These are phyloP conservation scores for Massarina eburnea DNA, from an alignment of 2,329 filamentous ascomycete species.

Conservation along the genomic window DNA sequence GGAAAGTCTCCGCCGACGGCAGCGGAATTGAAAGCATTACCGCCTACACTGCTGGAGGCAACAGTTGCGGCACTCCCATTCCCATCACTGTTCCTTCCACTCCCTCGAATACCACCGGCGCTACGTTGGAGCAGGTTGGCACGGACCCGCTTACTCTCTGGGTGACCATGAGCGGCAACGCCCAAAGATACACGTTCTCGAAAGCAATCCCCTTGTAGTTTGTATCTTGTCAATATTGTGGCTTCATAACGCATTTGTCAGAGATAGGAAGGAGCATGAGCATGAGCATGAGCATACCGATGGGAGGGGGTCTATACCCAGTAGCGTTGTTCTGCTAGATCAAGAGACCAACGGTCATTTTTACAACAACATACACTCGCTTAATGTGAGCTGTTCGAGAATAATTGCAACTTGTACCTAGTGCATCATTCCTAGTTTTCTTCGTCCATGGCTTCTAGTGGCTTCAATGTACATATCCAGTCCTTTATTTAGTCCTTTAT, in stretches of 20 bases:
- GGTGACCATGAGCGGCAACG: conserved; percentile 41
- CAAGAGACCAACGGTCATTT: not conserved
- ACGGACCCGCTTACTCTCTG: conserved; percentile 45
- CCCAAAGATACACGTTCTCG: conserved; percentile 37
- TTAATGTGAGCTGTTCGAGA: not conserved
- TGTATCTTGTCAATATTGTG: no score
- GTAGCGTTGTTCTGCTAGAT: not conserved
- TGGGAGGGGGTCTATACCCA: not conserved
- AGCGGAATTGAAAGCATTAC: conserved; percentile 54
- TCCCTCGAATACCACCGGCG: conserved; percentile 48
- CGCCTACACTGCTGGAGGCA: conserved; percentile 49
- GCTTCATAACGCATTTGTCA: not conserved
- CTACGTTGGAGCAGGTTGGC: conserved; percentile 57
- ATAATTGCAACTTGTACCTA: not conserved
- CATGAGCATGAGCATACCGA: no score
- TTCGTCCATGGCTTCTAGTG: not conserved
- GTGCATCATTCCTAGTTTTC: not conserved
- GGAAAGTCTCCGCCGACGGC: conserved; percentile 46
- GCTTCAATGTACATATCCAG: not conserved
- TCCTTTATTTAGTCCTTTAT: not conserved
- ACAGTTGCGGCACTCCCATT: conserved; percentile 55
- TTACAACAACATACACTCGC: not conserved
- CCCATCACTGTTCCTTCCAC: conserved; percentile 57
- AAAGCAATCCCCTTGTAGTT: conserved; percentile 27
- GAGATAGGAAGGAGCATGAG: not conserved